A percentile compares a stretch with the other conserved stretches of the same genome.
Evolutionary conservation across 2,329 filamentous ascomycete genomes (phyloP).

Genomic region (Neopestalotiopsis sp.): DNA sequence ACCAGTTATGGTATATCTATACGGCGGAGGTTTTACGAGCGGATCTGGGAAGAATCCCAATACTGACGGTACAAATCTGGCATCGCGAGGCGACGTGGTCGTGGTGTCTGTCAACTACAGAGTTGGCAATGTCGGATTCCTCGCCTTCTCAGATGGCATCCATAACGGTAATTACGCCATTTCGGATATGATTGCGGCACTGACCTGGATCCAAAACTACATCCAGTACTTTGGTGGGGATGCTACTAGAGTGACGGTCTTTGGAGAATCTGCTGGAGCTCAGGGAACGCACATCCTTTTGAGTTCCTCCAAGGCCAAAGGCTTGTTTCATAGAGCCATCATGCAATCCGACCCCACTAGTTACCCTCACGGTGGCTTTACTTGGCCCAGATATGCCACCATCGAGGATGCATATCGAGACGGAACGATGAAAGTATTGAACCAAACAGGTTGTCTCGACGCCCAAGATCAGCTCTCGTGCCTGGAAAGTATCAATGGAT

Average conservation of each 20-base stretch:
- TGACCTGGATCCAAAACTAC: constrained; percentile 59
- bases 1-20: constrained; percentile 4
- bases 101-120: neutral
- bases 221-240: constrained; percentile 39
- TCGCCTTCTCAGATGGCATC: neutral
- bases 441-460: neutral
- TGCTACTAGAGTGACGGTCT: constrained; percentile 32
- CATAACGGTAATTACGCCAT: neutral
- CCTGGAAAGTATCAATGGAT: neutral
- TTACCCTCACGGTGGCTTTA: neutral
- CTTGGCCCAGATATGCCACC: neutral
- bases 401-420: constrained; percentile 2
- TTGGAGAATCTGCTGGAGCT: constrained; percentile 4
- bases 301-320: neutral
- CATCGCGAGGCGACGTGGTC: neutral
- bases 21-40: neutral
- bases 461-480: neutral
- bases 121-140: neutral
- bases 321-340: neutral
- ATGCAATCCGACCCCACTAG: neutral
- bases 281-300: constrained; percentile 4
- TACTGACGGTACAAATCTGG: neutral
- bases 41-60: constrained; percentile 5
- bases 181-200: constrained; percentile 16
- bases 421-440: neutral